These are phyloP conservation scores for Monosporascus sp. DNA, from an alignment of 2,329 filamentous ascomycete species.

Conservation along the genomic window DNA sequence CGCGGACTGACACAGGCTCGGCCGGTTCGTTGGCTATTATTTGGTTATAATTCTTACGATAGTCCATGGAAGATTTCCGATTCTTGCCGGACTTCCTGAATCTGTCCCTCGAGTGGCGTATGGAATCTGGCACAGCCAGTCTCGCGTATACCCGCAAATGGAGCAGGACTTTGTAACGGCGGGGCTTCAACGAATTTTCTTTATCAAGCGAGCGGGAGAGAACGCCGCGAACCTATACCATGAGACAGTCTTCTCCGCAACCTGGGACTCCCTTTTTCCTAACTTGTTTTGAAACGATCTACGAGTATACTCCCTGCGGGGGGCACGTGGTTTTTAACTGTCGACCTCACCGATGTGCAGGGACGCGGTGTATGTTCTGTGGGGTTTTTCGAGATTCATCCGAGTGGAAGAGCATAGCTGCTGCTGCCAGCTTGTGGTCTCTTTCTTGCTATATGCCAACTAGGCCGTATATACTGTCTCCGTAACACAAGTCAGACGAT, in stretches of 20 bases:
- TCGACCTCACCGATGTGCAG: no score
- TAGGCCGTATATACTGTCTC: no score
- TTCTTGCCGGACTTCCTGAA: background rate
- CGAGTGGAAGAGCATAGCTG: no score
- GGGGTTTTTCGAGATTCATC: no score
- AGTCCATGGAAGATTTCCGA: background rate
- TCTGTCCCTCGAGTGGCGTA: background rate
- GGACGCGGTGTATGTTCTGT: no score
- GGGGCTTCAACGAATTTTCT: background rate
- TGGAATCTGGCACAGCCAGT: background rate
- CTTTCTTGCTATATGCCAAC: no score
- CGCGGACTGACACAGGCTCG: background rate
- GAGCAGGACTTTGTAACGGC: no score
- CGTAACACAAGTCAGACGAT: no score
- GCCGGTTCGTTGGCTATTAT: background rate
- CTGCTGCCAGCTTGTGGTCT: no score
- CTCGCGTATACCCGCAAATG: background rate
- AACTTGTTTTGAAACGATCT: slow-evolving; percentile 7
- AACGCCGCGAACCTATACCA: slow-evolving; percentile 5
- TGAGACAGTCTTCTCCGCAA: background rate
- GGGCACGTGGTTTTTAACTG: background rate
- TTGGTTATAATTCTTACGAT: background rate
- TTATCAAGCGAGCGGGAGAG: background rate
- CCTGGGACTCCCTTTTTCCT: background rate
- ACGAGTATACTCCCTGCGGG: slow-evolving; percentile 7